Base-by-base conservation (phyloP, 2,329 filamentous ascomycete species). In the Madurella mycetomatis region DNA sequence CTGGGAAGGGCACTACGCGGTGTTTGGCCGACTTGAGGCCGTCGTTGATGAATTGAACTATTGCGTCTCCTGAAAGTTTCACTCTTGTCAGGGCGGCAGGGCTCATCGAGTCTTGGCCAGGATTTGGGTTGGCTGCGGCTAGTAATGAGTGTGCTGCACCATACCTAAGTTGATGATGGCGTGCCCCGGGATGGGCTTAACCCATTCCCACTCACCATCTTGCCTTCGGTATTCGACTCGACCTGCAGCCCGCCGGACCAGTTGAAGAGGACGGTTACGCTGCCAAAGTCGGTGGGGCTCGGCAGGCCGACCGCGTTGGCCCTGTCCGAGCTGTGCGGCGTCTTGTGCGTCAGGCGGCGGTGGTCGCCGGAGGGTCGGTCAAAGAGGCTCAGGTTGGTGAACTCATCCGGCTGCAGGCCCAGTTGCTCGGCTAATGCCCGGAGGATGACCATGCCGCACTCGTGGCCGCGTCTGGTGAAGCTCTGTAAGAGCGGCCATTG, bases 171-270 rank as follows among this genome's bases (percentile, higher is more conserved):
- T 73, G 55, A 72, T 62, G 47, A 73, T 69, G 15, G 70, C 70
- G 53, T 69, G 68, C 2, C 69, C 68, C 12, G 62, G 62, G 45
- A 68, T 58, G 1, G 71, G 71, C 50, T 61, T 62, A 34, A 73
- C 70, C 65, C 67, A 73, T 7, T 68, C 56, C 71, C 70, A 73
- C 42, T 47, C 41, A 2, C 47, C 16, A 15, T 42, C 49, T 5
- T 51, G 16, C 17, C 41, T 15, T 30, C 25, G 2, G 49, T 41
- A 65, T 60, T 19, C 2, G 65, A 67, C 60, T 65, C 69, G 18
- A 73, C 67, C 51, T 73, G 70, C 15, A 73, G 62, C 2, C 71
- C 70, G 39, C 70, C 71, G 16, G 71, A 64, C 66, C 67, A 70
- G 55, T 72, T 73, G 66, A 72, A 71, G 18, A 73, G 60, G 18